These are phyloP conservation scores for Hanseniaspora pseudoguilliermondii DNA, from an alignment of 805 yeast genomes.

Conservation along the genomic window DNA sequence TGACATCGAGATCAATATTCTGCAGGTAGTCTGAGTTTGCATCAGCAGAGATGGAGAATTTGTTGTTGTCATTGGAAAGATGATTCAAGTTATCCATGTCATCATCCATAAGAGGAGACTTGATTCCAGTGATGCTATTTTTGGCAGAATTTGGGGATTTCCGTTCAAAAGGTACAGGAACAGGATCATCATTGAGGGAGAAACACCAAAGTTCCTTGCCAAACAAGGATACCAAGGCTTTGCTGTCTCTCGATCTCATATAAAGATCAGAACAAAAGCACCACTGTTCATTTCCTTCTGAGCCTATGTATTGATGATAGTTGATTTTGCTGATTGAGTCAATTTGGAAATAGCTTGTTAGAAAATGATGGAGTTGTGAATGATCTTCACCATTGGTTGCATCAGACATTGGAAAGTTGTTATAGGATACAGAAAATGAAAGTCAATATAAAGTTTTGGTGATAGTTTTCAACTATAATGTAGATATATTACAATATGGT, in stretches of 20 bases:
- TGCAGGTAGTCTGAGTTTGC: neutral
- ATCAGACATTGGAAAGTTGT: neutral
- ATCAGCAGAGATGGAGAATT: neutral
- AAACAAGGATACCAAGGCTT: constrained; percentile 29
- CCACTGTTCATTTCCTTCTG: constrained; percentile 30
- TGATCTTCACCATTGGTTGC: neutral
- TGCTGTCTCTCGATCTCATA: constrained; percentile 27
- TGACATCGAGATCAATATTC: constrained; percentile 11
- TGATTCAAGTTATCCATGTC: neutral
- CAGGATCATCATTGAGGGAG: constrained; percentile 29
- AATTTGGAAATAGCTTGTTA: constrained; percentile 24
- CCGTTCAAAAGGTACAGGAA: constrained; percentile 22
- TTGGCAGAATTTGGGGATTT: constrained; percentile 1
- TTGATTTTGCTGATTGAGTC: constrained; percentile 24
- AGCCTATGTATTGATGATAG: constrained; percentile 25
- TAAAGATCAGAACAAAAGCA: constrained; percentile 32
- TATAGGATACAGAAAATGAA: neutral
- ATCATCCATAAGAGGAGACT: neutral
- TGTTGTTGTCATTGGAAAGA: neutral
- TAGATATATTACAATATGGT: too few species aligned
- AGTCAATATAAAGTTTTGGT: too few species aligned
- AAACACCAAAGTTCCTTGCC: constrained; percentile 36
- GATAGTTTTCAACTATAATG: too few species aligned
- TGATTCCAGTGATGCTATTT: neutral
- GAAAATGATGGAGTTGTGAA: neutral